Conservation (phyloP, 768 basidiomycete genomes). For the Auriscalpium microsporum region DNA sequence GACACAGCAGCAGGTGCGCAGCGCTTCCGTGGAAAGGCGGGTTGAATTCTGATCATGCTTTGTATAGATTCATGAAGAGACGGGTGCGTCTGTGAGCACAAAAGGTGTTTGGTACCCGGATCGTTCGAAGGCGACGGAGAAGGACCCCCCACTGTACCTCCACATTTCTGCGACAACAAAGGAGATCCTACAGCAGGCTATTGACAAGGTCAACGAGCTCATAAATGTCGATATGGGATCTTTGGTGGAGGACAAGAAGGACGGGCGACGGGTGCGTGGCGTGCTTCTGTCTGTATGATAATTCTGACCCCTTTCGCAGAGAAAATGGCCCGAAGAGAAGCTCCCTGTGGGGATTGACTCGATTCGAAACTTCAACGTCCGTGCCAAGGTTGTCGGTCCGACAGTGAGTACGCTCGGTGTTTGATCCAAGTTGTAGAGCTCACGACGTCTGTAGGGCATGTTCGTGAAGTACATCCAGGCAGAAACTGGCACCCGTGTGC, state of each 20-base stretch:
- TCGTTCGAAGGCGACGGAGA: conserved; percentile 80
- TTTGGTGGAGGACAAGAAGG: conserved; percentile 72
- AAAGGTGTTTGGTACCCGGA: conserved; percentile 98
- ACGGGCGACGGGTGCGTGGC: conserved; percentile 60
- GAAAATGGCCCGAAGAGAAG: conserved; percentile 99
- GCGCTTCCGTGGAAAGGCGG: background rate
- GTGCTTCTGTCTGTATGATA: background rate
- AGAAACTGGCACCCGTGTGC: conserved; percentile 92
- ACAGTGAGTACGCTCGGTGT: conserved; percentile 41
- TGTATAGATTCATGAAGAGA: conserved; percentile 78
- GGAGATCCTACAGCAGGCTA: conserved; percentile 57
- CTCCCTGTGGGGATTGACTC: conserved; percentile 82
- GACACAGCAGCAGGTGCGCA: conserved; percentile 80
- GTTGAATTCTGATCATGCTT: background rate
- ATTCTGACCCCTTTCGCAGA: conserved; percentile 31
- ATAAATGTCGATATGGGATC: conserved; percentile 70
- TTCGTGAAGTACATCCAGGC: conserved; percentile 98
- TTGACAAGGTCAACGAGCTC: conserved; percentile 66
- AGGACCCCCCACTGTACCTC: conserved; percentile 88
- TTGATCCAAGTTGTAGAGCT: background rate
- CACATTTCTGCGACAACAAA: conserved; percentile 76
- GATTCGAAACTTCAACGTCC: conserved; percentile 93
- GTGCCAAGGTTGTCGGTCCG: conserved; percentile 96
- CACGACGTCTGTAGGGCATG: conserved; percentile 52
- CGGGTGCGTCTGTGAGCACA: conserved; percentile 86